phyloP scores from a whole-genome alignment of 148 eudicot genomes.

The Amaranthus palmeri region DNA sequence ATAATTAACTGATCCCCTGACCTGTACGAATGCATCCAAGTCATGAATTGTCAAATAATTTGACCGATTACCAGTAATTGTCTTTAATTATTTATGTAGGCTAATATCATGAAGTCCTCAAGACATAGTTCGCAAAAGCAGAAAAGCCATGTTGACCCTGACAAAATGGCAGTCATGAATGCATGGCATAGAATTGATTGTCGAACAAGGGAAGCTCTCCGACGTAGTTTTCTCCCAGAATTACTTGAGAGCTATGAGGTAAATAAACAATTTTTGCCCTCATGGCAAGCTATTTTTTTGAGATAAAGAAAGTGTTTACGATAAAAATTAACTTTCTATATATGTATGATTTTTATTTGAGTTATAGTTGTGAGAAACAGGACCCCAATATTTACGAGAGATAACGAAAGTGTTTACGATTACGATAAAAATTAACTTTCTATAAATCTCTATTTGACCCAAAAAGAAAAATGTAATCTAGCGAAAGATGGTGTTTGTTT shows the following conservation, averaged over 20 bases:
- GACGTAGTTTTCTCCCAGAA: constrained; percentile 67
- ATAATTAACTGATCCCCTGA: neutral
- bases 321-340: too few relatives aligned
- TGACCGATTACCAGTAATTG: neutral
- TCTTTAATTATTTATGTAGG: constrained; percentile 32
- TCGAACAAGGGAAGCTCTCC: constrained; percentile 89
- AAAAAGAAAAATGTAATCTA: too few relatives aligned
- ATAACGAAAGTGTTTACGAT: too few relatives aligned
- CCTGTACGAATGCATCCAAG: neutral
- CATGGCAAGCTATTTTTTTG: neutral
- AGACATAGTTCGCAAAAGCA: constrained; percentile 42
- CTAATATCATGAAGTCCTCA: constrained; percentile 41
- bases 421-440: too few relatives aligned
- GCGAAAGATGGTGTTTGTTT: too few relatives aligned
- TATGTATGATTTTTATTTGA: too few relatives aligned
- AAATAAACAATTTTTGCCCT: neutral
- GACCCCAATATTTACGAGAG: too few relatives aligned
- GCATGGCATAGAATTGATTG: constrained; percentile 93
- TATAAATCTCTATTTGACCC: too few relatives aligned
- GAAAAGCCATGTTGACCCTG: constrained; percentile 49
- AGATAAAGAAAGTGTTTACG: too few relatives aligned
- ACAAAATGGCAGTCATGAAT: constrained; percentile 66
- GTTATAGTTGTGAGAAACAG: too few relatives aligned
- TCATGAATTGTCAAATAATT: neutral
- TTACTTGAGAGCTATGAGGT: constrained; percentile 81